Conservation (phyloP, 2,329 filamentous ascomycete species). For the Fusarium nygamai region DNA sequence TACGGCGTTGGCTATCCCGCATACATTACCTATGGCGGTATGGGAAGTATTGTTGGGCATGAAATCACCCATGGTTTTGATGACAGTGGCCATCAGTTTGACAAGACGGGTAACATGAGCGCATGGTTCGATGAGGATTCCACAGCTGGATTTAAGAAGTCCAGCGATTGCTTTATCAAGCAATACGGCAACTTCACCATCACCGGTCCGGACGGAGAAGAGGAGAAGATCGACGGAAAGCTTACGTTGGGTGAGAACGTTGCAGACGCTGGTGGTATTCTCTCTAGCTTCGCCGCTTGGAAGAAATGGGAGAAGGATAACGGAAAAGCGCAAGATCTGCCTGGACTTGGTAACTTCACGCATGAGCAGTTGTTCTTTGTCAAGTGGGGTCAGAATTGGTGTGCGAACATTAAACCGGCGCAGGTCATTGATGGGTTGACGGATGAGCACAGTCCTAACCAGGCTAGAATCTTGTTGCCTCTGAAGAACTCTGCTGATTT, state of each 20-base stretch:
- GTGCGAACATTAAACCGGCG: conserved; percentile 70
- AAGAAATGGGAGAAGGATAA: conserved; percentile 63
- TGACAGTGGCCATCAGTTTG: conserved; percentile 70
- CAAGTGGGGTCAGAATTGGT: conserved; percentile 73
- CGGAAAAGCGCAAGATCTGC: conserved; percentile 61
- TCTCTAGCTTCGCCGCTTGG: conserved; percentile 72
- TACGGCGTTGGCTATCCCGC: conserved; percentile 70
- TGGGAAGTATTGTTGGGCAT: conserved; percentile 74
- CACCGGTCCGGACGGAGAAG: conserved; percentile 62
- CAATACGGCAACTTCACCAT: conserved; percentile 72
- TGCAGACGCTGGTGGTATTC: conserved; percentile 74
- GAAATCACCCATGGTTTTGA: conserved; percentile 78
- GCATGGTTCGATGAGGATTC: conserved; percentile 74
- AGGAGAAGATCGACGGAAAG: conserved; percentile 69
- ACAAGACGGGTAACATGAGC: conserved; percentile 70
- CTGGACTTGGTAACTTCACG: conserved; percentile 69
- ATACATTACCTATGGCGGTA: conserved; percentile 74
- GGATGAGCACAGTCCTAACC: conserved; percentile 73
- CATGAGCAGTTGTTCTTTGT: conserved; percentile 78
- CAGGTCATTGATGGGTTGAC: conserved; percentile 65
- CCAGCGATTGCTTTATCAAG: conserved; percentile 70
- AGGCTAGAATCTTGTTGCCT: conserved; percentile 70
- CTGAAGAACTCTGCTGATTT: conserved; percentile 76
- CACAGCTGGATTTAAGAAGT: conserved; percentile 65
- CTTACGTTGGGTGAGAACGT: conserved; percentile 76